Evolutionary conservation across 371 early-diverging fungal genomes (phyloP).

Genomic region (Caulochytrium protostelioides): DNA sequence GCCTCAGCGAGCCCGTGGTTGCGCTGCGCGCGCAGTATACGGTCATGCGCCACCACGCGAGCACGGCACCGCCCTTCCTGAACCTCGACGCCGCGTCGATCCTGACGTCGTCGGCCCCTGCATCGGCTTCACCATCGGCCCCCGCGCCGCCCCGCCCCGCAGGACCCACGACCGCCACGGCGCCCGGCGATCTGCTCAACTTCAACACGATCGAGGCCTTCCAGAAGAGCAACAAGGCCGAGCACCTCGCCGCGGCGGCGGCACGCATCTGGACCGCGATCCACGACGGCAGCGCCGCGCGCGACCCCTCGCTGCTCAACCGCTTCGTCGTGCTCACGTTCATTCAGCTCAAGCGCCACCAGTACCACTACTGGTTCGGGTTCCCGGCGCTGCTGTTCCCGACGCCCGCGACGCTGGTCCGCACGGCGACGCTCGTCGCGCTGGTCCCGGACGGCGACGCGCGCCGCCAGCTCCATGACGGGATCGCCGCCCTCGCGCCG

Average conservation of each 20-base stretch:
- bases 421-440: too few species aligned
- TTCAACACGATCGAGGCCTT: constrained; percentile 85
- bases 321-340: constrained; percentile 55
- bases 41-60: constrained; percentile 18
- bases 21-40: constrained; percentile 19
- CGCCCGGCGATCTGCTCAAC: constrained; percentile 43
- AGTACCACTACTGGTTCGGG: constrained; percentile 78
- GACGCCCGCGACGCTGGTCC: background rate
- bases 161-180: constrained; percentile 1
- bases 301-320: constrained; percentile 34
- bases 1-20: constrained; percentile 35
- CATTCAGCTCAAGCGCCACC: constrained; percentile 81
- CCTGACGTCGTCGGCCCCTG: too few species aligned
- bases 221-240: constrained; percentile 46
- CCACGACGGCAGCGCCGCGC: constrained; percentile 32
- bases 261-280: constrained; percentile 38
- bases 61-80: background rate
- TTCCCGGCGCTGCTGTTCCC: constrained; percentile 50
- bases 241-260: constrained; percentile 1
- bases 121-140: too few species aligned
- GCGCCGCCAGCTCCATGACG: background rate
- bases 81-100: background rate
- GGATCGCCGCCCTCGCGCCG: too few species aligned
- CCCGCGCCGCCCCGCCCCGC: background rate
- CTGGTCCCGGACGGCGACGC: background rate